Conservation (phyloP, 768 basidiomycete genomes). For the Piloderma croceum region DNA sequence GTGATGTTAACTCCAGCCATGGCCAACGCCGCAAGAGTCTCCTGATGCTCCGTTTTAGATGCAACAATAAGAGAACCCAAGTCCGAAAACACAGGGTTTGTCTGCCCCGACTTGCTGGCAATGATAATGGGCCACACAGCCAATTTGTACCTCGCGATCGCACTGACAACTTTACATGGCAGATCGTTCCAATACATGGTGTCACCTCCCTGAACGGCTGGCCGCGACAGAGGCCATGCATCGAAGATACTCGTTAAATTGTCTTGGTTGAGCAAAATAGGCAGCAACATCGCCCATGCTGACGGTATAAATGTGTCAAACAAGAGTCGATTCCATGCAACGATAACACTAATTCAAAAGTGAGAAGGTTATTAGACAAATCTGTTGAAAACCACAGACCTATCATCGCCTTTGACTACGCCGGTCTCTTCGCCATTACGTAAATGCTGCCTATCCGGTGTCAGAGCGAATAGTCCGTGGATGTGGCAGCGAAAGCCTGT, state of each 20-base stretch:
- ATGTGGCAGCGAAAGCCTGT: constrained; percentile 43
- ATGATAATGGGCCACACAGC: constrained; percentile 36
- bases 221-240: constrained; percentile 36
- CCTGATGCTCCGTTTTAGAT: constrained; percentile 10
- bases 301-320: constrained; percentile 42
- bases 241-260: constrained; percentile 25
- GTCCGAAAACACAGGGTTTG: constrained; percentile 9
- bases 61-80: constrained; percentile 24
- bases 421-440: constrained; percentile 37
- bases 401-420: constrained; percentile 32
- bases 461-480: constrained; percentile 43
- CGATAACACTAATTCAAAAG: constrained; percentile 32
- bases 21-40: constrained; percentile 26
- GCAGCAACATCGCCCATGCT: constrained; percentile 36
- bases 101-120: not conserved
- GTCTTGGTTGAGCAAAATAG: constrained; percentile 21
- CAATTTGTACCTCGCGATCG: constrained; percentile 19
- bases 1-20: constrained; percentile 30
- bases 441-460: constrained; percentile 39
- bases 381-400: constrained; percentile 25
- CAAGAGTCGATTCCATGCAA: constrained; percentile 44
- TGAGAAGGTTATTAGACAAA: not conserved
- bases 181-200: constrained; percentile 34
- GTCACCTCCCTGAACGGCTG: constrained; percentile 31
- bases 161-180: constrained; percentile 24